phyloP scores from a whole-genome alignment of 208 protist genomes.

The Acanthamoeba royreba region DNA sequence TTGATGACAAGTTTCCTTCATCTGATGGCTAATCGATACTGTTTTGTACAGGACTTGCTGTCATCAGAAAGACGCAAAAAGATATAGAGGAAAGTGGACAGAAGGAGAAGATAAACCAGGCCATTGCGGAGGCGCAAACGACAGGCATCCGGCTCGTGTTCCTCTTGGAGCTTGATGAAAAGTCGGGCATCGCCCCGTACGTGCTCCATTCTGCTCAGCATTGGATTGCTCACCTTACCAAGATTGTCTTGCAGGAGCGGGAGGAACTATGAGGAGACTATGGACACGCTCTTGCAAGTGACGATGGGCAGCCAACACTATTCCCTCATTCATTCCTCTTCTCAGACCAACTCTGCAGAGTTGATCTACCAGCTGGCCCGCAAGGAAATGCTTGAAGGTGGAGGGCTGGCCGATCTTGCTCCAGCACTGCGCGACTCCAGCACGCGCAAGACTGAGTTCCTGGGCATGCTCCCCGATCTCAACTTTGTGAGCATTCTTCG shows the following conservation, averaged over 20 bases:
- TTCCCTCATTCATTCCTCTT: background rate
- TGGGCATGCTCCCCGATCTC: background rate
- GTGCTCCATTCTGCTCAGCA: background rate
- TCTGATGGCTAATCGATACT: background rate
- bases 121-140: background rate
- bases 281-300: background rate
- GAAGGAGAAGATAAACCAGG: background rate
- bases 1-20: background rate
- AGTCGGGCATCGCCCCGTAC: background rate
- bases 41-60: background rate
- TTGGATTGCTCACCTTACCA: background rate
- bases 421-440: background rate
- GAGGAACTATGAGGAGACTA: background rate
- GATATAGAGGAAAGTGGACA: background rate
- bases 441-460: background rate
- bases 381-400: background rate
- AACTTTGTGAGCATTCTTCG: background rate
- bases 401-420: background rate
- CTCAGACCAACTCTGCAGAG: background rate
- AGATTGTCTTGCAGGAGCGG: background rate
- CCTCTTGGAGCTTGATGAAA: background rate
- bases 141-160: background rate
- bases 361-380: background rate
- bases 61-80: conserved; percentile 12
- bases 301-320: background rate